Evolutionary conservation across 148 eudicot genomes (phyloP).

Genomic region (Rhododendron vialii): DNA sequence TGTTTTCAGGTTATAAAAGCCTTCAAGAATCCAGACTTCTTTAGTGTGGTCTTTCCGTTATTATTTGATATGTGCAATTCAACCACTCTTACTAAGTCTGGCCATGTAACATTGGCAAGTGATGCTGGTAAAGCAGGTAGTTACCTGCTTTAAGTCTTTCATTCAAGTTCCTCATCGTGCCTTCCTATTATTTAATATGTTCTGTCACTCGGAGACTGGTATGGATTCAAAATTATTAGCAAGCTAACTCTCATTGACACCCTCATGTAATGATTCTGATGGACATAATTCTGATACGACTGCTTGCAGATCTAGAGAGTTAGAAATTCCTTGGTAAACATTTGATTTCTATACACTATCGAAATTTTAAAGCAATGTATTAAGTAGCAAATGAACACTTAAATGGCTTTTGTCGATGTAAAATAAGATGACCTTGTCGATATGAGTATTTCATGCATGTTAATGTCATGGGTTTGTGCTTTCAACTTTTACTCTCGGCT

Average conservation of each 20-base stretch:
- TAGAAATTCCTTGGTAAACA: background rate
- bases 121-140: slow-evolving; percentile 60
- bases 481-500: background rate
- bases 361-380: background rate
- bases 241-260: background rate
- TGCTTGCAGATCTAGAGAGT: background rate
- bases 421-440: background rate
- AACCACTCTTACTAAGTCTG: slow-evolving; percentile 20
- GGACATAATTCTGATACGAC: background rate
- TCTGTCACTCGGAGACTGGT: background rate
- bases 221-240: background rate
- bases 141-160: background rate
- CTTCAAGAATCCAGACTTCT: slow-evolving; percentile 57
- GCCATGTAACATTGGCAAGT: slow-evolving; percentile 31
- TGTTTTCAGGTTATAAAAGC: slow-evolving; percentile 70
- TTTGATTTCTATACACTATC: background rate
- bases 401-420: background rate
- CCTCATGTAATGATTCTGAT: background rate
- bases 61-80: slow-evolving; percentile 62
- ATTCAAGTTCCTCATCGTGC: background rate
- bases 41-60: slow-evolving; percentile 61
- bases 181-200: background rate
- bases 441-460: background rate
- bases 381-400: background rate
- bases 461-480: background rate